A percentile compares a stretch with the other conserved stretches of the same genome.
Conservation (phyloP, 1,284 basidiomycete species). For the Austroboletus olivaceoglutinosus region DNA sequence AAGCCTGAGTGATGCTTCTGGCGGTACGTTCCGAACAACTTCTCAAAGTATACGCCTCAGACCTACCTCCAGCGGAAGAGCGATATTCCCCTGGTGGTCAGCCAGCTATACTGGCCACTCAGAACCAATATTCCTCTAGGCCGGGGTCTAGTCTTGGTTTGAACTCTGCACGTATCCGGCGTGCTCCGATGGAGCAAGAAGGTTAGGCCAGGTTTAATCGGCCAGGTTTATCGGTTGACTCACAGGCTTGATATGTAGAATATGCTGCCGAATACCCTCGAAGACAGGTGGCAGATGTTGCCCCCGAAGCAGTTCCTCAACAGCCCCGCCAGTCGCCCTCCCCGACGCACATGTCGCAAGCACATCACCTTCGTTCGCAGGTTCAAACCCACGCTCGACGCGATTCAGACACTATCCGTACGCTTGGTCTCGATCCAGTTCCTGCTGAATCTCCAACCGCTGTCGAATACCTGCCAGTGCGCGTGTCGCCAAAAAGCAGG, state of each 20-base stretch:
- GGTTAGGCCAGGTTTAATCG: conserved; percentile 30
- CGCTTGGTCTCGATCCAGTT: conserved; percentile 30
- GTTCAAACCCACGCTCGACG: conserved; percentile 53
- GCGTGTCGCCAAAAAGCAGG: conserved; percentile 26
- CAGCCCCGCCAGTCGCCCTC: conserved; percentile 53
- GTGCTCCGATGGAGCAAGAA: conserved; percentile 39
- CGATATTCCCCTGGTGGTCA: conserved; percentile 32
- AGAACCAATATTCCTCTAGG: conserved; percentile 41
- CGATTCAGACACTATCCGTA: conserved; percentile 72
- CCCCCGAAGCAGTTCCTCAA: conserved; percentile 20
- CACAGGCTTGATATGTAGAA: conserved; percentile 24
- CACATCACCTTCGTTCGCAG: conserved; percentile 30
- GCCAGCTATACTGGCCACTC: conserved; percentile 27
- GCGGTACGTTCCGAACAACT: conserved; percentile 34
- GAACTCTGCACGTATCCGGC: conserved; percentile 30
- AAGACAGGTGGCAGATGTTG: conserved; percentile 12
- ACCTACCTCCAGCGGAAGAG: conserved; percentile 23
- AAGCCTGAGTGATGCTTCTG: conserved; percentile 61
- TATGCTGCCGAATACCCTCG: conserved; percentile 23
- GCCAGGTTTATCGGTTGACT: conserved; percentile 6
- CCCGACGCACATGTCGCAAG: conserved; percentile 43
- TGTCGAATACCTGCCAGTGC: conserved; percentile 34
- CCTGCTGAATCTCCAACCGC: conserved; percentile 40
- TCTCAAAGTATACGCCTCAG: conserved; percentile 7
- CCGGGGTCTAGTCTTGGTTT: conserved; percentile 55